These are phyloP conservation scores for Ophiostoma himal-ulmi DNA, from an alignment of 2,329 filamentous ascomycete species.

Conservation along the genomic window DNA sequence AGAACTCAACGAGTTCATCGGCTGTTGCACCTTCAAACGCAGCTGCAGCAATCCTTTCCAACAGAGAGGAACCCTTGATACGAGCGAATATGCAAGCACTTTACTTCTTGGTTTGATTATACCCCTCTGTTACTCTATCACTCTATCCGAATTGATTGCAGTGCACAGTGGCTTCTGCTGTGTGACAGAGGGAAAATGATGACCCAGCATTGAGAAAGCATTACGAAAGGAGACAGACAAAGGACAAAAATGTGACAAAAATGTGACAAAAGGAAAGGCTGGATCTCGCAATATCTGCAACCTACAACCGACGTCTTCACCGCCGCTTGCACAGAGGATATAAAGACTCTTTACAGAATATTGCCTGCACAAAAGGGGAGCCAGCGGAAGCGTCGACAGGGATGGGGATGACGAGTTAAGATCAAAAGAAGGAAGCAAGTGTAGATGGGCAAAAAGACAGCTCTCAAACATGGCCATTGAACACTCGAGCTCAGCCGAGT, in stretches of 20 bases:
- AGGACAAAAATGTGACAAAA: not conserved
- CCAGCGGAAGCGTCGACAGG: not conserved
- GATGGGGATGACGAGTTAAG: not conserved
- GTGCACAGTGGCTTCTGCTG: not conserved
- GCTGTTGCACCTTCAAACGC: not conserved
- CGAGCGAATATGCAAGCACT: conserved; percentile 2
- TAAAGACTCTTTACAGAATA: not conserved
- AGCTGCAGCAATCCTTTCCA: not conserved
- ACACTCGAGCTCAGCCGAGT: too few relatives aligned
- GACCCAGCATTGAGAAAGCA: not conserved
- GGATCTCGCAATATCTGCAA: not conserved
- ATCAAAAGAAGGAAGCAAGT: not conserved
- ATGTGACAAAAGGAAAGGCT: not conserved
- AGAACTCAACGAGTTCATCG: not conserved
- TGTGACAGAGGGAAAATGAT: not conserved
- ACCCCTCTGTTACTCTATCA: not conserved
- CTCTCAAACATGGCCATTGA: not conserved
- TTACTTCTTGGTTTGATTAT: not conserved
- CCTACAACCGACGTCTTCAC: not conserved
- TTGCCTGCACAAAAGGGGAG: conserved; percentile 8
- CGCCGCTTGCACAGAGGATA: not conserved
- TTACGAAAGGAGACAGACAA: not conserved
- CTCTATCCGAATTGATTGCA: not conserved
- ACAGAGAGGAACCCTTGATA: not conserved
- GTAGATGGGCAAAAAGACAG: not conserved